These are phyloP conservation scores for Chenopodium quinoa DNA, from an alignment of 148 eudicot genomes.

Conservation along the genomic window DNA sequence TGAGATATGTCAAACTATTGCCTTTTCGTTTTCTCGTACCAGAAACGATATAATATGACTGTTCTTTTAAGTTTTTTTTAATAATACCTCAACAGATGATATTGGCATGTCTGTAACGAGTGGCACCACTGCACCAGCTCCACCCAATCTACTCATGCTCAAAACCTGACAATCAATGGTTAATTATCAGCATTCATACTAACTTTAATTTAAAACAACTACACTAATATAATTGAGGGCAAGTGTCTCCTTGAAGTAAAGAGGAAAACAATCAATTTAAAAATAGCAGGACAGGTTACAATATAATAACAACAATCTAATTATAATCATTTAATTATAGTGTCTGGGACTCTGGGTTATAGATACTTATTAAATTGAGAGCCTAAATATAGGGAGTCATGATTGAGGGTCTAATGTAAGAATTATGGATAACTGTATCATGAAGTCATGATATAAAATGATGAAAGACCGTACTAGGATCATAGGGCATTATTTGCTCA, in stretches of 20 bases:
- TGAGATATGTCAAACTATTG: neutral
- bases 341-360: conserved; percentile 8
- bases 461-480: conserved; percentile 24
- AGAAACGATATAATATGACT: neutral
- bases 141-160: conserved; percentile 81
- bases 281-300: conserved; percentile 16
- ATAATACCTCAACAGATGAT: conserved; percentile 57
- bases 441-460: conserved; percentile 29
- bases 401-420: conserved; percentile 24
- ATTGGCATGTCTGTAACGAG: conserved; percentile 64
- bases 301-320: conserved; percentile 3
- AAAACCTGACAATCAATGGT: conserved; percentile 44
- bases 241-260: conserved; percentile 30
- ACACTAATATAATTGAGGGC: neutral
- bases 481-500: conserved; percentile 25
- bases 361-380: conserved; percentile 21
- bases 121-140: conserved; percentile 77
- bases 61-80: neutral
- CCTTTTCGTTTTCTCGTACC: neutral
- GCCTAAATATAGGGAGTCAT: conserved; percentile 26
- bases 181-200: conserved; percentile 5
- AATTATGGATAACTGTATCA: conserved; percentile 21
- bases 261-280: neutral
- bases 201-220: conserved; percentile 7
- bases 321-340: conserved; percentile 21